A percentile compares a stretch with the other conserved stretches of the same genome.
These are phyloP conservation scores for Colletotrichum liriopes DNA, from an alignment of 2,329 filamentous ascomycete genomes.

Conservation along the genomic window DNA sequence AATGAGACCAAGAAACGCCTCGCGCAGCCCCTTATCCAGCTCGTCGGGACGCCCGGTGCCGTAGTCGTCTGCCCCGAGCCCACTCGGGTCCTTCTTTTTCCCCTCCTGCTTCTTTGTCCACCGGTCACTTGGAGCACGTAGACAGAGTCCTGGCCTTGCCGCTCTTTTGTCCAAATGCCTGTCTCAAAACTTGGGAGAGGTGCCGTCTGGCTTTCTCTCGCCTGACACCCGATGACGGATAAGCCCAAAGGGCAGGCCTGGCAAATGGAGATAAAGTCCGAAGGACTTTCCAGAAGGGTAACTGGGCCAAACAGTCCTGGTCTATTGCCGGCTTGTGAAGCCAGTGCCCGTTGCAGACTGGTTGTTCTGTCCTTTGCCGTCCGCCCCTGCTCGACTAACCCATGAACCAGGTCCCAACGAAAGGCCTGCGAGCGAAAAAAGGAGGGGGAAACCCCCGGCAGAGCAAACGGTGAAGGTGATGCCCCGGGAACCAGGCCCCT, in stretches of 20 bases:
- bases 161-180: slow-evolving; percentile 35
- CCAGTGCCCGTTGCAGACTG: slow-evolving; percentile 4
- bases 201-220: slow-evolving; percentile 22
- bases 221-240: slow-evolving; percentile 1
- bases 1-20: slow-evolving; percentile 27
- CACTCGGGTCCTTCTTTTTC: not conserved
- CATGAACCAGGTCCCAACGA: not conserved
- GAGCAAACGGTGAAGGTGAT: slow-evolving; percentile 22
- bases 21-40: slow-evolving; percentile 39
- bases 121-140: slow-evolving; percentile 11
- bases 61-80: slow-evolving; percentile 3
- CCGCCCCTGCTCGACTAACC: not conserved
- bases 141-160: slow-evolving; percentile 21
- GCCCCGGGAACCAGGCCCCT: slow-evolving; percentile 35
- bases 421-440: slow-evolving; percentile 10
- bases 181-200: slow-evolving; percentile 29
- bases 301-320: not conserved
- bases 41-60: slow-evolving; percentile 37
- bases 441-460: not conserved
- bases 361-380: not conserved
- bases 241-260: slow-evolving; percentile 4
- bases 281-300: not conserved
- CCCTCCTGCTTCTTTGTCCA: slow-evolving; percentile 26
- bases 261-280: not conserved
- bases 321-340: not conserved